phyloP scores from a whole-genome alignment of 2,329 filamentous ascomycete genomes.

The Fonsecaea pedrosoi region DNA sequence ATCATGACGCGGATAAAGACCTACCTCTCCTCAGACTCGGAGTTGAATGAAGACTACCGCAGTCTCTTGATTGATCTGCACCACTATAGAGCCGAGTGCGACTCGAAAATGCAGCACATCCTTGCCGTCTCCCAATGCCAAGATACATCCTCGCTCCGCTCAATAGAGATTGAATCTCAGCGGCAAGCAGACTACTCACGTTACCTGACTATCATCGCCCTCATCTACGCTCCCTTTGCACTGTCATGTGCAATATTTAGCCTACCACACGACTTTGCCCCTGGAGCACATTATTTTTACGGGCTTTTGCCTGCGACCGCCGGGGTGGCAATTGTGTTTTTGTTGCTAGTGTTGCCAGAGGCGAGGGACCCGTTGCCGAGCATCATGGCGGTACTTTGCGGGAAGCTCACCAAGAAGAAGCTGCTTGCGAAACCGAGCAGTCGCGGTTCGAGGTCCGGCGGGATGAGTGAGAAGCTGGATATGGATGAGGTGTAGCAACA shows the following conservation, averaged over 20 bases:
- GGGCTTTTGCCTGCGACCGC: slow-evolving; percentile 34
- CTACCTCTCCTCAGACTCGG: slow-evolving; percentile 27
- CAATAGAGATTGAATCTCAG: slow-evolving; percentile 28
- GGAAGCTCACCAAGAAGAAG: slow-evolving; percentile 31
- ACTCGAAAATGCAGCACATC: slow-evolving; percentile 36
- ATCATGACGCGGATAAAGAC: slow-evolving; percentile 34
- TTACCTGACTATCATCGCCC: slow-evolving; percentile 34
- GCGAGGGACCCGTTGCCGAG: slow-evolving; percentile 33
- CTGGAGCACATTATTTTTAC: slow-evolving; percentile 35
- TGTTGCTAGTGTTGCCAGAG: slow-evolving; percentile 35
- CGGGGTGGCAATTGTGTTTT: slow-evolving; percentile 32
- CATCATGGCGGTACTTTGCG: slow-evolving; percentile 31
- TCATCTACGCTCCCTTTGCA: slow-evolving; percentile 35
- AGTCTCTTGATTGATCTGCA: slow-evolving; percentile 34
- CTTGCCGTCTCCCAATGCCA: slow-evolving; percentile 32
- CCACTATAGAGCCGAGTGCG: slow-evolving; percentile 36
- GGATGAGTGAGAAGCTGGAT: slow-evolving; percentile 23
- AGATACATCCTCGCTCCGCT: slow-evolving; percentile 28
- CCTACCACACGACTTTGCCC: slow-evolving; percentile 35
- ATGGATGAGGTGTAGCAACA: slow-evolving; percentile 30
- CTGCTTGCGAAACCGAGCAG: slow-evolving; percentile 30
- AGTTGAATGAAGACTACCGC: slow-evolving; percentile 35
- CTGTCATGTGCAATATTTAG: slow-evolving; percentile 36
- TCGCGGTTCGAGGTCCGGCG: slow-evolving; percentile 8
- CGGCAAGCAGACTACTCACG: slow-evolving; percentile 36